phyloP scores from a whole-genome alignment of 768 basidiomycete genomes.

The Imleria badia region DNA sequence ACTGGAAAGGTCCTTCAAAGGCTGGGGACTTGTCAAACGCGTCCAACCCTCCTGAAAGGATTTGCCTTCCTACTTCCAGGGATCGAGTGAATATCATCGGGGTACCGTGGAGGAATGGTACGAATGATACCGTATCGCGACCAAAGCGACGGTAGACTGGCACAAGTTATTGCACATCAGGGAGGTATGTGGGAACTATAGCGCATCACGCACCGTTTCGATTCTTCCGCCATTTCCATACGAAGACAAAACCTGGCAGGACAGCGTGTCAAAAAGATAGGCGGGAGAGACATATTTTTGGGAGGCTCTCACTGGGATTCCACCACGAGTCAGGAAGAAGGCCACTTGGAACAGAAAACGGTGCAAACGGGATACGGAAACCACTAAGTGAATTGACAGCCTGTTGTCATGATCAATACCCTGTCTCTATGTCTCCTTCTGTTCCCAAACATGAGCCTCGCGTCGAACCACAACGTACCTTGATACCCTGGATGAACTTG shows the following conservation, averaged over 20 bases:
- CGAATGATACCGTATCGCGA: slow-evolving; percentile 17
- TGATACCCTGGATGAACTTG: slow-evolving; percentile 16
- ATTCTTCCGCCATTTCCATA: slow-evolving; percentile 20
- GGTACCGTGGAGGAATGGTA: slow-evolving; percentile 12
- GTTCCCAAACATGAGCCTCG: not conserved
- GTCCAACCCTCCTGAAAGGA: slow-evolving; percentile 6
- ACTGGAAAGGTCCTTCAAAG: not conserved
- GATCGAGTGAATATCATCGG: slow-evolving; percentile 20
- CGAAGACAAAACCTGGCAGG: slow-evolving; percentile 7
- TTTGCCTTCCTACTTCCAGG: slow-evolving; percentile 13
- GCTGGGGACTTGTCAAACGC: slow-evolving; percentile 2
- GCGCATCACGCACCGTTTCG: slow-evolving; percentile 9
- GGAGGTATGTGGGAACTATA: not conserved
- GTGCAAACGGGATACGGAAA: slow-evolving; percentile 15
- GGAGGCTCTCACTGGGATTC: slow-evolving; percentile 17
- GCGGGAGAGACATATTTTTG: not conserved
- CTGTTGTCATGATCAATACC: not conserved
- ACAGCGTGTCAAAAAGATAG: not conserved
- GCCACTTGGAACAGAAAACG: not conserved
- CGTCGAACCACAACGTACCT: not conserved
- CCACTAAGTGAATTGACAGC: slow-evolving; percentile 15
- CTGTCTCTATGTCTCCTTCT: not conserved
- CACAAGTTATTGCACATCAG: not conserved
- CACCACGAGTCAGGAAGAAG: slow-evolving; percentile 11
- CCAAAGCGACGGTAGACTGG: slow-evolving; percentile 13